Base-by-base conservation (phyloP, 805 yeast species). In the Kuraishia borneana region DNA sequence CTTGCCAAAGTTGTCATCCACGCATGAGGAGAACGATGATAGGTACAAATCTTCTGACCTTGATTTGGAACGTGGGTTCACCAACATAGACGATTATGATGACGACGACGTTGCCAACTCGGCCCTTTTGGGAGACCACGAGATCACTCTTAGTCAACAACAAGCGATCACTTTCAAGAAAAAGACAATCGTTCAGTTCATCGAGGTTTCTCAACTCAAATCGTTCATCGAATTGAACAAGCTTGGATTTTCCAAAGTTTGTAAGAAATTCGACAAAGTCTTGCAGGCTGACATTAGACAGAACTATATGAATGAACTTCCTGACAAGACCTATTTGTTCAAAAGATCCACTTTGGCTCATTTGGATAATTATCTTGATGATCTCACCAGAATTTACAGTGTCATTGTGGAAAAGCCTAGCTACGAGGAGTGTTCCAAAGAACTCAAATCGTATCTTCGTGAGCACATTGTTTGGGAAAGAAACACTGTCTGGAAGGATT, bases 401-500 rank as follows among this genome's bases (percentile, higher is more conserved):
- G 49, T 43, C 39, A 49, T 48, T 36, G 53, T 50, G 2, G 37
- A 43, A 17, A 52, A 51, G 32, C 7, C 18, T 3, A 39, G 45
- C 17, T 47, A 48, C 32, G 70, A 63, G 20, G 46, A 57, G 7
- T 73, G 76, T 22, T 68, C 59, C 42, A 53, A 65, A 3, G 82
- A 75, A 46, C 56, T 78, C 40, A 71, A 73, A 36, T 65, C 76
- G 2, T 73, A 68, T 40, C 56, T 70, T 37, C 57, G 73, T 43
- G 76, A 70, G 41, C 73, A 68, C 41, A 69, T 69, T 32, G 73
- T 70, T 3, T 70, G 72, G 68, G 74, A 70, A 46, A 54, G 76
- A 47, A 65, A 68, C 40, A 68, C 74, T 0, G 69, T 70, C 10
- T 70, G 75, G 75, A 61, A 69, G 45, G 73, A 68, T 41, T 66